Evolutionary conservation across 179 eudicot genomes (phyloP).

Genomic region (Heliamphora pulchella): DNA sequence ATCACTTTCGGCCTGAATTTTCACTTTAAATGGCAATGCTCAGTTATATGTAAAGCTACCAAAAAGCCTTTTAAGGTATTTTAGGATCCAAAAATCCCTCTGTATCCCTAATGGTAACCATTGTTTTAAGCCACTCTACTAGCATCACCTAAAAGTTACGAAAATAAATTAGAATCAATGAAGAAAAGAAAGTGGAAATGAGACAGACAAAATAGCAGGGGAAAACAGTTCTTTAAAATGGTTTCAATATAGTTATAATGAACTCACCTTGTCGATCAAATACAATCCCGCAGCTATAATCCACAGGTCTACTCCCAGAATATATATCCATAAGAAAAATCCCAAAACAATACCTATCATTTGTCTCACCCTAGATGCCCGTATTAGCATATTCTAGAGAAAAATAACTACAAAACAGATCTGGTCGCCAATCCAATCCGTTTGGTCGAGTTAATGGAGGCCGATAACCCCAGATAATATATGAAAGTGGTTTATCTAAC

Average conservation of each 20-base stretch:
- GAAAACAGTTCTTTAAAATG: background rate
- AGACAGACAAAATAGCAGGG: too few species aligned
- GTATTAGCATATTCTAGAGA: conserved; percentile 76
- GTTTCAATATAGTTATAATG: background rate
- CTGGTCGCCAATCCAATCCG: background rate
- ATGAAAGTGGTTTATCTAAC: conserved; percentile 25
- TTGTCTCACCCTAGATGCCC: conserved; percentile 63
- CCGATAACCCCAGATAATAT: background rate
- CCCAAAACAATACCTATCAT: conserved; percentile 62
- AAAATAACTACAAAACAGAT: conserved; percentile 43
- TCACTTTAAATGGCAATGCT: too few species aligned
- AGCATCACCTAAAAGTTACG: conserved; percentile 46
- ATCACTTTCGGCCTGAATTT: too few species aligned
- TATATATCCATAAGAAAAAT: conserved; percentile 66
- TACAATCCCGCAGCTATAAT: conserved; percentile 53
- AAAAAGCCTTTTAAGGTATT: conserved; percentile 49
- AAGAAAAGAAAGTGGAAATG: background rate
- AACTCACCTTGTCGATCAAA: background rate
- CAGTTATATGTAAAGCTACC: conserved; percentile 59
- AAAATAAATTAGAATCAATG: conserved; percentile 3
- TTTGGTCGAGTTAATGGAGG: background rate
- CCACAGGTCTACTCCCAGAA: conserved; percentile 70
- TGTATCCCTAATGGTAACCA: conserved; percentile 51
- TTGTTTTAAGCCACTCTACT: conserved; percentile 62
- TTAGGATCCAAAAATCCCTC: conserved; percentile 68